Conservation (phyloP, 192 early-diverging fungal species). For the Neocallimastix lanati region DNA sequence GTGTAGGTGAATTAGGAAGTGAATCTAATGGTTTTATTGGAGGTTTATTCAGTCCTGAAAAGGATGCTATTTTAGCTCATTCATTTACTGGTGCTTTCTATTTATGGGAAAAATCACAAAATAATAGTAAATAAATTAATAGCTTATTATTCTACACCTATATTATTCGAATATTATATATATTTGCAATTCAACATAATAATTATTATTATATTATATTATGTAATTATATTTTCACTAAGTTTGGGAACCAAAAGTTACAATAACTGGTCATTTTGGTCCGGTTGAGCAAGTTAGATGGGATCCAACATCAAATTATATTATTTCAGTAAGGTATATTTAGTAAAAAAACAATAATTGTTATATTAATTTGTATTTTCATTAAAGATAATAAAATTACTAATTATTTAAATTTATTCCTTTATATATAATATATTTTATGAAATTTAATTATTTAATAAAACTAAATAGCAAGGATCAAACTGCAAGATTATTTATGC, state of each 20-base stretch:
- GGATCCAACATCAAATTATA: conserved; percentile 53
- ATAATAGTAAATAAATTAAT: not conserved
- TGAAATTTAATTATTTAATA: too few relatives aligned
- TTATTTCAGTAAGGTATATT: conserved; percentile 49
- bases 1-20: conserved; percentile 80
- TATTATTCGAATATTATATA: conserved; percentile 16
- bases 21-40: conserved; percentile 65
- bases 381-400: not conserved
- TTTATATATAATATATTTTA: too few relatives aligned
- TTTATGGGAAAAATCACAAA: conserved; percentile 44
- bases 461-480: conserved; percentile 52
- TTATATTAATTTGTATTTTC: too few relatives aligned
- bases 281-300: conserved; percentile 64
- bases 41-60: conserved; percentile 45
- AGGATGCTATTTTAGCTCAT: conserved; percentile 47
- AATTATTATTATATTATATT: not conserved
- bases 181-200: not conserved
- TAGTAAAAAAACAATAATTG: not conserved
- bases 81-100: conserved; percentile 72
- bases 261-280: conserved; percentile 65
- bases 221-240: conserved; percentile 4
- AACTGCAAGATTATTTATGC: conserved; percentile 65
- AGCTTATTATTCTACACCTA: conserved; percentile 1
- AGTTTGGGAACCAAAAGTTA: conserved; percentile 49
- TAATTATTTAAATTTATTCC: not conserved